Base-by-base conservation (phyloP, 2,329 filamentous ascomycete species). In the Xylaria sp. region DNA sequence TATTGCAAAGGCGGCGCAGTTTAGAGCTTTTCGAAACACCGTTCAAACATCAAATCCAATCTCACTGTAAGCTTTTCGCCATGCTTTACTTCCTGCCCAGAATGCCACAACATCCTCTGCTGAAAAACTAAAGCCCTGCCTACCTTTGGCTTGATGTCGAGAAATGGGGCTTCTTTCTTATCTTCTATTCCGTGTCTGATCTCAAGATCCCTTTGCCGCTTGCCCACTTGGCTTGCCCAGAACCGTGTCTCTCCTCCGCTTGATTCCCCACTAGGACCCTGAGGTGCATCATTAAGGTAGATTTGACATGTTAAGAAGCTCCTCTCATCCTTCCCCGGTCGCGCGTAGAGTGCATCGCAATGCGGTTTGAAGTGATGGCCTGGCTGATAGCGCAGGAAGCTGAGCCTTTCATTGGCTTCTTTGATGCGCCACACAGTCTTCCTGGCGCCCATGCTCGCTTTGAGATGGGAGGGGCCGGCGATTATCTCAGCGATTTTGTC, bases 381-480 rank as follows among this genome's bases (percentile, higher is more conserved):
- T 3, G 84, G 83, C 1, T 82, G 80, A 72, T 91, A 90, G 68
- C 85, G 87, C 28, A 91, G 75, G 73, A 90, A 90, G n/a, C 88
- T 81, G 75, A 89, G 79, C 10, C 87, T 80, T 73, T 90, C 87
- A 73, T 90, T 90, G 67, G 89, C 78, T 31, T 86, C 78, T 25
- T 68, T 75, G 36, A 78, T 66, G 41, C 71, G 74, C 75, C 75
- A 77, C 20, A 76, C 73, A 6, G 75, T 71, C 67, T 77, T 77
- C 18, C 25, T 73, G 18, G 73, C 71, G 10, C 73, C 73, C 48
- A 74, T 68, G 51, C 66, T 75, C 3, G 75, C 76, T 39, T 74
- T 77, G 13, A 76, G 67, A 31, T 74, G 71, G 2, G 70, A 64
- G 9, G 66, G n/a, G 25, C 76, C 75, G 10, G 70, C 74, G 41